Conservation (phyloP, 2,329 filamentous ascomycete genomes). For the Escovopsis sp. region DNA sequence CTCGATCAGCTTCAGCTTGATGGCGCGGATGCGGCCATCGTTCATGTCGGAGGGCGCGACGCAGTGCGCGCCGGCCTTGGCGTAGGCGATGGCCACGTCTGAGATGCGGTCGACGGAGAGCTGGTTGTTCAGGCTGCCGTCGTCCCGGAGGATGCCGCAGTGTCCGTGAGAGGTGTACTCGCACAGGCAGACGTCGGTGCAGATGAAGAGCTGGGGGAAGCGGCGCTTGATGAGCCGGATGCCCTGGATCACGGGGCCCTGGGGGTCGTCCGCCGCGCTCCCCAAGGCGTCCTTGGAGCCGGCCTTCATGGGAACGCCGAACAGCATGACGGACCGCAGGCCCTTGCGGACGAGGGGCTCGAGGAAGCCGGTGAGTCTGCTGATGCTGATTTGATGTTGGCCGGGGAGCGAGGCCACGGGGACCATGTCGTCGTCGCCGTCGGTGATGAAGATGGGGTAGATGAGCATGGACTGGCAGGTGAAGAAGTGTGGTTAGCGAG, state of each 20-base stretch:
- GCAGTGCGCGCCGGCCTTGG: slow-evolving; percentile 88
- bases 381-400: slow-evolving; percentile 77
- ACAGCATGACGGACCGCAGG: slow-evolving; percentile 83
- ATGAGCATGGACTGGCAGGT: slow-evolving; percentile 79
- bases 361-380: slow-evolving; percentile 72
- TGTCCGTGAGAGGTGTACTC: slow-evolving; percentile 98
- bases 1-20: slow-evolving; percentile 96
- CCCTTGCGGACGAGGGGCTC: slow-evolving; percentile 80
- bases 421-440: slow-evolving; percentile 83
- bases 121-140: slow-evolving; percentile 83
- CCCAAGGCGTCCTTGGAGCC: slow-evolving; percentile 81
- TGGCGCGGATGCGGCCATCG: slow-evolving; percentile 89
- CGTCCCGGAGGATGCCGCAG: slow-evolving; percentile 88
- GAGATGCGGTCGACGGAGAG: slow-evolving; percentile 89
- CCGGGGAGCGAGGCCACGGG: slow-evolving; percentile 82
- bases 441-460: slow-evolving; percentile 91
- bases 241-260: slow-evolving; percentile 76
- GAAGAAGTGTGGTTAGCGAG: slow-evolving; percentile 2
- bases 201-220: slow-evolving; percentile 85
- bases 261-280: slow-evolving; percentile 81
- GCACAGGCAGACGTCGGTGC: slow-evolving; percentile 88
- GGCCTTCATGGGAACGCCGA: slow-evolving; percentile 76
- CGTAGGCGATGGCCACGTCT: slow-evolving; percentile 95
- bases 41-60: slow-evolving; percentile 99
- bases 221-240: slow-evolving; percentile 72